phyloP scores from a whole-genome alignment of 208 protist genomes.

The Trypanosomatidae sp. region DNA sequence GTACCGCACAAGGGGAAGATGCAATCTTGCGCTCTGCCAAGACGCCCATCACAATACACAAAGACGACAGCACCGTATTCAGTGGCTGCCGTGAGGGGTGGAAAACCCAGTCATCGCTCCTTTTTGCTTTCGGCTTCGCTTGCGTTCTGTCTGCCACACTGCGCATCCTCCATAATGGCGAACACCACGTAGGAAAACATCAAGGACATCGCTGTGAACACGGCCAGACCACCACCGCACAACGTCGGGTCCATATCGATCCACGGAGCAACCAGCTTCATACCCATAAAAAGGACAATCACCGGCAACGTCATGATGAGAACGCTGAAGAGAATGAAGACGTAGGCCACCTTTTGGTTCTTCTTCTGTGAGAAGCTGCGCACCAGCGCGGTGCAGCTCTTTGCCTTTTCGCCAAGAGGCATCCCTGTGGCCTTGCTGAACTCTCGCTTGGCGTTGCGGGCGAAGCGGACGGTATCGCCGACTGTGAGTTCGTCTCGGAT shows the following conservation, averaged over 20 bases:
- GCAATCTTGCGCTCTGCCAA: background rate
- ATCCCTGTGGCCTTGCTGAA: slow-evolving; percentile 38
- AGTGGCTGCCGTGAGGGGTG: background rate
- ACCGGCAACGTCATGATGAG: slow-evolving; percentile 78
- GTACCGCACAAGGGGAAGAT: background rate
- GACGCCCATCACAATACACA: background rate
- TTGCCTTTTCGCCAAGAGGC: slow-evolving; percentile 60
- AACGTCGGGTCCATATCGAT: slow-evolving; percentile 40
- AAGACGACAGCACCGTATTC: background rate
- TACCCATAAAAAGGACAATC: slow-evolving; percentile 54
- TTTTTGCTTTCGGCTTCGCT: slow-evolving; percentile 33
- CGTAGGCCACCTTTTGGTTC: slow-evolving; percentile 39
- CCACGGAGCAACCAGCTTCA: slow-evolving; percentile 55
- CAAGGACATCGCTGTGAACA: slow-evolving; percentile 48
- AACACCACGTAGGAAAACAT: slow-evolving; percentile 64
- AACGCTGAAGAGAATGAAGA: slow-evolving; percentile 55
- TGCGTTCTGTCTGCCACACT: background rate
- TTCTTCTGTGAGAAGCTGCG: slow-evolving; percentile 28
- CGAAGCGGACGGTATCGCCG: slow-evolving; percentile 39
- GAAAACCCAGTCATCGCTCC: slow-evolving; percentile 19
- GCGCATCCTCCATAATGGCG: slow-evolving; percentile 52
- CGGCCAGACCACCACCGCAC: slow-evolving; percentile 64
- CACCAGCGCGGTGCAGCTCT: slow-evolving; percentile 40
- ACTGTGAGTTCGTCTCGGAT: slow-evolving; percentile 33
- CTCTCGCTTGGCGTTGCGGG: slow-evolving; percentile 42